Evolutionary conservation across 2,329 filamentous ascomycete species (phyloP).

Genomic region (Coleophoma eucalyptorum): DNA sequence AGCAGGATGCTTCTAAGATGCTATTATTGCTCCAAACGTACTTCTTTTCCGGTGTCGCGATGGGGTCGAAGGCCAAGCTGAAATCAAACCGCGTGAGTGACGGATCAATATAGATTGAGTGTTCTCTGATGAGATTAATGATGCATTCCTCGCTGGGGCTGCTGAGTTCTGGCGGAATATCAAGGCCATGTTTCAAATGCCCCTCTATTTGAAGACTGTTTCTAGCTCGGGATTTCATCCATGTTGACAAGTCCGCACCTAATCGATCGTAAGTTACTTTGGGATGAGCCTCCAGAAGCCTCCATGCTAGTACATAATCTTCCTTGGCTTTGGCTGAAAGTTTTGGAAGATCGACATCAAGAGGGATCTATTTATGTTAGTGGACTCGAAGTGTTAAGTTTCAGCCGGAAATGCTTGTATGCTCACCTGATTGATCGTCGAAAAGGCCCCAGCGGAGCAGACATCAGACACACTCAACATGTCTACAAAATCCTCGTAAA

Average conservation of each 20-base stretch:
- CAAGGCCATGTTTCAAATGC: constrained; percentile 13
- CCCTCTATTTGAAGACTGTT: constrained; percentile 22
- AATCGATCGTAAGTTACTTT: constrained; percentile 12
- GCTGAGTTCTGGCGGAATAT: constrained; percentile 17
- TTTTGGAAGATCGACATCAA: constrained; percentile 20
- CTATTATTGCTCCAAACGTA: constrained; percentile 24
- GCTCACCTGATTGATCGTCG: constrained; percentile 19
- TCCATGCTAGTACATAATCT: constrained; percentile 50
- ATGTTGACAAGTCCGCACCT: constrained; percentile 20
- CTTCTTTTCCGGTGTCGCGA: constrained; percentile 47
- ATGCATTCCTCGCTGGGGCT: constrained; percentile 16
- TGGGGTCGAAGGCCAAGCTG: constrained; percentile 56
- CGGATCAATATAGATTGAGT: constrained; percentile 4
- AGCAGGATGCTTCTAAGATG: constrained; percentile 64
- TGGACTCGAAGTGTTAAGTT: neutral
- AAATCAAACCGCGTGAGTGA: constrained; percentile 47
- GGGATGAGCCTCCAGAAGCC: constrained; percentile 47
- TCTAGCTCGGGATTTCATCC: constrained; percentile 21
- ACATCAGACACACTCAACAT: constrained; percentile 64
- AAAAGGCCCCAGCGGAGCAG: constrained; percentile 30
- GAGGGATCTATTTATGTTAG: constrained; percentile 14
- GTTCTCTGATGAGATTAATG: constrained; percentile 16
- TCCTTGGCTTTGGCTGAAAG: constrained; percentile 42
- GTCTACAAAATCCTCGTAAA: constrained; percentile 51
- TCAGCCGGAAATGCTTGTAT: neutral